Base-by-base conservation (phyloP, 306 rosid genomes). In the Cucurbita moschata region DNA sequence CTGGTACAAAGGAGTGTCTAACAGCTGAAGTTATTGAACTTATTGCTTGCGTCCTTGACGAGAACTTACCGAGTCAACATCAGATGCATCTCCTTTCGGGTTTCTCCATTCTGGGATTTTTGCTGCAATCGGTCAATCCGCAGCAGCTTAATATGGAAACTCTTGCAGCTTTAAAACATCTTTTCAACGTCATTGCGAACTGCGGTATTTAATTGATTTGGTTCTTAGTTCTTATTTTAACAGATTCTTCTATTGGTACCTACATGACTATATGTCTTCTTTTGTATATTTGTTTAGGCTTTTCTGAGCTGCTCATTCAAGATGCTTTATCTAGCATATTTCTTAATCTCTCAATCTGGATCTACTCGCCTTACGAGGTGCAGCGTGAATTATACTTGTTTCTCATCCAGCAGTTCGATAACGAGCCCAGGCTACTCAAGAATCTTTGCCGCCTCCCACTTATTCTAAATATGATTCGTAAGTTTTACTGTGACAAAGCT, bases 41-140 rank as follows among this genome's bases (percentile, higher is more conserved):
- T 59, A 88, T 94, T 71, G 97, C 97, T 70, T 89, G 92, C 75
- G 92, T 90, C 64, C 85, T 94, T 44, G 98, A 94, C 75, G 98
- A 94, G 74, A 94, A 90, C 82, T 71, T 87, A 67, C 90, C 95
- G 75, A 94, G 90, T 84, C 98, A 90, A 72, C 98, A 94, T 73
- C 98, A 94, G 80, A 94, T 94, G 98, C 92, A 89, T 89, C 87
- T 94, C 76, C 95, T 90, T 52, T 90, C 95, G 73, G 98, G 98
- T 76, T 94, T 94, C 85, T 86, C 97, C 72, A 86, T 94, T 75
- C 82, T 94, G 82, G 98, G 98, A 73, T 94, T 90, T 79, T 80
- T 94, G 83, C 87, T 94, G 84, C 98, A 90, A 74, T 90, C 98
- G 11, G 89, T 90, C 81, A 90, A 96, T 82, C 88, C 92, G 1